These are phyloP conservation scores for Vaccinium myrtillus DNA, from an alignment of 148 eudicot genomes.

Conservation along the genomic window DNA sequence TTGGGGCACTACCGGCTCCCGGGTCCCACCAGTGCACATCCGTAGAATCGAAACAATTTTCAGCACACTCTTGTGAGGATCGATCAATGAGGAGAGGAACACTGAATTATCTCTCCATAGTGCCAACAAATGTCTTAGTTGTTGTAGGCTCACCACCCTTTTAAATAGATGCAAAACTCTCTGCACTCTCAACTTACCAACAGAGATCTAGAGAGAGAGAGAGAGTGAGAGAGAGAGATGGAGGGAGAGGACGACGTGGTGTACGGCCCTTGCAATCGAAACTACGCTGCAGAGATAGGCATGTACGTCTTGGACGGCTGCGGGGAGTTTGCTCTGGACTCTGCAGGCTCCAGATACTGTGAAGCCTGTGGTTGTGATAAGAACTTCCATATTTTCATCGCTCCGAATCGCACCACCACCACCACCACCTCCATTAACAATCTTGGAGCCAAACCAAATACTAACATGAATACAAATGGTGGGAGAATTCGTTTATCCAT, in stretches of 20 bases:
- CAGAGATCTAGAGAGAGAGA: neutral
- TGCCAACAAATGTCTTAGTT: no score
- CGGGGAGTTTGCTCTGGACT: neutral
- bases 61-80: no score
- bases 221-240: neutral
- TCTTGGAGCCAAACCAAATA: no score
- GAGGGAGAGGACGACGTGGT: neutral
- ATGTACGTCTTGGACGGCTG: neutral
- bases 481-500: neutral
- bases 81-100: no score
- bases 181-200: neutral
- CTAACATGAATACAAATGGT: neutral
- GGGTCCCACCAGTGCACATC: no score
- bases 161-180: neutral
- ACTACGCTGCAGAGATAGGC: neutral
- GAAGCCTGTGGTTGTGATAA: constrained; percentile 1
- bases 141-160: neutral
- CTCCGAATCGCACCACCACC: neutral
- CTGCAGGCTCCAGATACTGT: neutral
- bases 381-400: neutral
- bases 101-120: no score
- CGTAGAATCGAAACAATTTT: no score
- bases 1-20: no score
- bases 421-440: neutral
- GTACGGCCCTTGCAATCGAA: neutral